Evolutionary conservation across 257 asterid genomes (phyloP).

Genomic region (Henckelia pumila): DNA sequence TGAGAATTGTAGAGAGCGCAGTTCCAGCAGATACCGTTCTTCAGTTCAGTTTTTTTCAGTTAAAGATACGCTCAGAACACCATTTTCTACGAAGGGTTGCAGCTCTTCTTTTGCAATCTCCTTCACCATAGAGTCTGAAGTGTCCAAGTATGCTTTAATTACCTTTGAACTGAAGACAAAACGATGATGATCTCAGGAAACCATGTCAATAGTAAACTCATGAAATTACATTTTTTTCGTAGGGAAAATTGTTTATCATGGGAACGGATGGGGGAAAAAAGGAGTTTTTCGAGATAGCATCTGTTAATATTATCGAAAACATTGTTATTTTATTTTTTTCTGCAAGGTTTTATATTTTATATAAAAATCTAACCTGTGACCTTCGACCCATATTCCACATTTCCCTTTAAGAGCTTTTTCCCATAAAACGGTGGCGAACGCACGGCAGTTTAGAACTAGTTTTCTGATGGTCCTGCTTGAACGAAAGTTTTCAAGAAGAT

Average conservation of each 20-base stretch:
- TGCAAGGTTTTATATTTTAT: background rate
- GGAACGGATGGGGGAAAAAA: background rate
- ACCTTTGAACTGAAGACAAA: constrained; percentile 54
- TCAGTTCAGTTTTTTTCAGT: no score
- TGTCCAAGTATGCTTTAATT: constrained; percentile 55
- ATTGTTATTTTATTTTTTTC: no score
- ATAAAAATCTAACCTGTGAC: constrained; percentile 60
- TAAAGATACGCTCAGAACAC: constrained; percentile 45
- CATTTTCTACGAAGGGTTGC: constrained; percentile 62
- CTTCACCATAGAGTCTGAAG: constrained; percentile 45
- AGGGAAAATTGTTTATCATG: background rate
- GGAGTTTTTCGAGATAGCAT: background rate
- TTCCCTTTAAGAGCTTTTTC: constrained; percentile 71
- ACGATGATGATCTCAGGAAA: constrained; percentile 12
- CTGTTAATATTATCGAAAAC: background rate
- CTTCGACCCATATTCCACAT: constrained; percentile 65
- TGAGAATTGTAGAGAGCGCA: no score
- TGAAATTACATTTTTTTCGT: background rate
- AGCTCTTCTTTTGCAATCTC: constrained; percentile 60
- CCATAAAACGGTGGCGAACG: constrained; percentile 40
- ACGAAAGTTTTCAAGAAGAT: constrained; percentile 48
- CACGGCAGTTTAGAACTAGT: constrained; percentile 42
- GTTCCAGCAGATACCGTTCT: no score
- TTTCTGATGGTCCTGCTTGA: constrained; percentile 50
- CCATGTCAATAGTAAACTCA: background rate